A percentile compares a stretch with the other conserved stretches of the same genome.
These are phyloP conservation scores for Nicotiana knightiana DNA, from an alignment of 257 asterid genomes.

Conservation along the genomic window DNA sequence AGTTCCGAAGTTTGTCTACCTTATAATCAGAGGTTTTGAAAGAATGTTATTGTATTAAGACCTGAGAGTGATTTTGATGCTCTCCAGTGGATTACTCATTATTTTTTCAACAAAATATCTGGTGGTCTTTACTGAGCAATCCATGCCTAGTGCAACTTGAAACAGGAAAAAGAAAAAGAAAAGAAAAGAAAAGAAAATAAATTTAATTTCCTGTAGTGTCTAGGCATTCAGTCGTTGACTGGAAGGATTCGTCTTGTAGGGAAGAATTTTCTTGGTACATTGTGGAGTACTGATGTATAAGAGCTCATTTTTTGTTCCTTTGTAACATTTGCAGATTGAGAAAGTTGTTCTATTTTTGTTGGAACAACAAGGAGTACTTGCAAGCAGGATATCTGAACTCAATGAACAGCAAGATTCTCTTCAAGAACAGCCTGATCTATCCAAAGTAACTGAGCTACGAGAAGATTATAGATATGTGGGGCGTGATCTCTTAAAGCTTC, in stretches of 20 bases:
- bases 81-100: neutral
- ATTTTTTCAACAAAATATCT: neutral
- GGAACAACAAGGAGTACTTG: constrained; percentile 87
- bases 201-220: neutral
- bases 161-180: neutral
- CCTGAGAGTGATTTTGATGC: neutral
- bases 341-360: constrained; percentile 80
- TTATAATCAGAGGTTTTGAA: neutral
- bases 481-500: constrained; percentile 78
- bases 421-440: constrained; percentile 76
- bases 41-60: neutral
- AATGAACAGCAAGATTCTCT: constrained; percentile 57
- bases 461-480: constrained; percentile 85
- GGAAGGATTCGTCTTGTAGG: neutral
- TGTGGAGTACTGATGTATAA: neutral
- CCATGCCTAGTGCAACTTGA: neutral
- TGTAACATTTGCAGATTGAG: constrained; percentile 56
- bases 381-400: constrained; percentile 62
- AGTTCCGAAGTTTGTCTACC: neutral
- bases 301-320: neutral
- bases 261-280: neutral
- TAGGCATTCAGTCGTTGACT: neutral
- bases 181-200: too few relatives aligned
- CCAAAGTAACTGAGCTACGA: constrained; percentile 67
- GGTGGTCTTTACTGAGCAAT: neutral